Conservation (phyloP, 202 grass and related monocot genomes). For the Sporobolus alterniflorus region DNA sequence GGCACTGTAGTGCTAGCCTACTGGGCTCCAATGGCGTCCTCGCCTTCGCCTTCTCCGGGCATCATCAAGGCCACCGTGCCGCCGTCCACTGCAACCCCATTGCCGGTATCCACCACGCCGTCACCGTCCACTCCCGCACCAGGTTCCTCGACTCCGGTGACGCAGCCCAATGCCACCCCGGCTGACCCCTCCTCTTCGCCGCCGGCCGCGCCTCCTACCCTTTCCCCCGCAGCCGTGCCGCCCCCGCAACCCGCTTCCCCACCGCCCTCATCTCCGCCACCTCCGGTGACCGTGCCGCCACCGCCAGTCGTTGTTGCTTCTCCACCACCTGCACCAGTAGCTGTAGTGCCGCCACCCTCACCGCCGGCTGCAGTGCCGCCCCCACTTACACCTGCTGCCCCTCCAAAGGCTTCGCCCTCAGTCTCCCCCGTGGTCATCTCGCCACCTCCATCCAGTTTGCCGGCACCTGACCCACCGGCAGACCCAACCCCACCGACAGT, state of each 20-base stretch:
- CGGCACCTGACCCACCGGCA: conserved; percentile 38
- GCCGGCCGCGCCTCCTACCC: conserved; percentile 29
- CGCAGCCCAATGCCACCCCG: conserved; percentile 58
- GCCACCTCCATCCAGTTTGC: conserved; percentile 35
- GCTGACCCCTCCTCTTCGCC: conserved; percentile 40
- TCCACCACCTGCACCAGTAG: conserved; percentile 26
- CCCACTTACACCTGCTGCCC: conserved; percentile 27
- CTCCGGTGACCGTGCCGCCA: conserved; percentile 15
- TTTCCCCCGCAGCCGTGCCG: conserved; percentile 30
- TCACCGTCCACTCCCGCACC: conserved; percentile 12
- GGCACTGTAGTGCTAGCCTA: neutral
- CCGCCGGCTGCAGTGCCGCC: conserved; percentile 22
- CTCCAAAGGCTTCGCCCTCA: conserved; percentile 43
- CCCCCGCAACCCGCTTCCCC: conserved; percentile 30
- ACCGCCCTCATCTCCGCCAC: conserved; percentile 30
- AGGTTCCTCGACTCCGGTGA: conserved; percentile 25
- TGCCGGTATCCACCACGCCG: neutral
- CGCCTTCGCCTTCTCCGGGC: conserved; percentile 56
- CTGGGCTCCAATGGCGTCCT: conserved; percentile 61
- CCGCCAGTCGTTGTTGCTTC: conserved; percentile 28
- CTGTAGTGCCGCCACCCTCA: conserved; percentile 45
- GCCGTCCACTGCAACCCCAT: neutral
- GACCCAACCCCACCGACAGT: conserved; percentile 29
- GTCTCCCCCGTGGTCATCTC: conserved; percentile 24
- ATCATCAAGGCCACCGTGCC: conserved; percentile 23